phyloP scores from a whole-genome alignment of 2,329 filamentous ascomycete genomes.

The Mariannaea sp. region DNA sequence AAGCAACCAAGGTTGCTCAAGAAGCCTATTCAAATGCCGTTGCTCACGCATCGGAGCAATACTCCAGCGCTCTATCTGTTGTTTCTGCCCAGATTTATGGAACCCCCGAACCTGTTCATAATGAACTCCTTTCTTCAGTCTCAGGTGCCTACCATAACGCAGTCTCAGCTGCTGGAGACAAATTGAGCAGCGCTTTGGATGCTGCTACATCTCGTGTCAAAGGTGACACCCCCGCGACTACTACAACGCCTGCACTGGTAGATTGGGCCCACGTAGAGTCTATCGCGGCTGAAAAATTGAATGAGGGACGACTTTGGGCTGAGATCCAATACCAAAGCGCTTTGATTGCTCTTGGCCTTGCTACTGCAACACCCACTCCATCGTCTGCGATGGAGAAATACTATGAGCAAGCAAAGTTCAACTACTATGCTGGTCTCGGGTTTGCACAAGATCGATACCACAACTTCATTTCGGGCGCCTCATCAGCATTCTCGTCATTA shows the following conservation, averaged over 20 bases:
- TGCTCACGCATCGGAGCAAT: conserved; percentile 68
- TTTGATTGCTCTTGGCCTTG: conserved; percentile 67
- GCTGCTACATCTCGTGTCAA: conserved; percentile 57
- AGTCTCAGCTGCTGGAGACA: conserved; percentile 63
- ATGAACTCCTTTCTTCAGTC: conserved; percentile 71
- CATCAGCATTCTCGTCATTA: conserved; percentile 65
- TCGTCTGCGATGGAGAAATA: conserved; percentile 60
- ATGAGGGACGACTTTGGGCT: conserved; percentile 71
- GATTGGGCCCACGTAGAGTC: conserved; percentile 60
- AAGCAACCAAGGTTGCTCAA: conserved; percentile 52
- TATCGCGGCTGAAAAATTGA: conserved; percentile 71
- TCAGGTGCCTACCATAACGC: conserved; percentile 71
- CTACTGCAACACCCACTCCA: conserved; percentile 60
- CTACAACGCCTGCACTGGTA: conserved; percentile 46
- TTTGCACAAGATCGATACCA: conserved; percentile 79
- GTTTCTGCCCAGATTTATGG: conserved; percentile 71
- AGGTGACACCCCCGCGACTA: conserved; percentile 52
- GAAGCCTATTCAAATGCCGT: conserved; percentile 69
- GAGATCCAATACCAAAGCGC: conserved; percentile 72
- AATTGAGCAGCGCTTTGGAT: conserved; percentile 59
- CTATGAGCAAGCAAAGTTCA: conserved; percentile 64
- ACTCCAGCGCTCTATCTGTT: conserved; percentile 68
- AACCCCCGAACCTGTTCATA: conserved; percentile 69
- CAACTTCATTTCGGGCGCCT: conserved; percentile 74
- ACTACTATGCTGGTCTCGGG: conserved; percentile 80